Conservation (phyloP, 345 rosid species). For the Excoecaria cochinchinensis region DNA sequence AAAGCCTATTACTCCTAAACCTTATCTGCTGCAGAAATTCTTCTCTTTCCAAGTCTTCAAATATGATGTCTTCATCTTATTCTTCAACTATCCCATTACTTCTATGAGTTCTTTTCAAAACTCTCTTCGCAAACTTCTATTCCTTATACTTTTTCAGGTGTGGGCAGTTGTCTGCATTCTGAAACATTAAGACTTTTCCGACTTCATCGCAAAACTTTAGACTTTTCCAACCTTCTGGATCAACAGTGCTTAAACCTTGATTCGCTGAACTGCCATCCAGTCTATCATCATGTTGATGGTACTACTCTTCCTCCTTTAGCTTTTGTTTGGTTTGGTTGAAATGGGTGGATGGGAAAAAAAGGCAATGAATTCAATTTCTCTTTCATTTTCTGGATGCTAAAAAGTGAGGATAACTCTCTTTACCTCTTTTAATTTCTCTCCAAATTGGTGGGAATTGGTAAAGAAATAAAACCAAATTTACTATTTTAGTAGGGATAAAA, state of each 20-base stretch:
- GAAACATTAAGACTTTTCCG: neutral
- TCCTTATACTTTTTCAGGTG: neutral
- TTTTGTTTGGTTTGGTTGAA: no score
- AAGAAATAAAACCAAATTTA: no score
- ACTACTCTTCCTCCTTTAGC: neutral
- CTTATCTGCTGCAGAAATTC: neutral
- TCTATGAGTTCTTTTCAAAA: neutral
- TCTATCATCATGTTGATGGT: neutral
- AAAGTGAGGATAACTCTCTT: no score
- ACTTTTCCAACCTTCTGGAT: neutral
- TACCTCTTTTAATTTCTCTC: no score
- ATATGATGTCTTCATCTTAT: neutral
- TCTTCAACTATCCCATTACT: neutral
- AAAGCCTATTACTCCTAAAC: neutral
- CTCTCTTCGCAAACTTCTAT: neutral
- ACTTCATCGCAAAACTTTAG: neutral
- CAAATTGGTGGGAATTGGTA: no score
- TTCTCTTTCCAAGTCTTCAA: neutral
- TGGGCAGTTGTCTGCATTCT: neutral
- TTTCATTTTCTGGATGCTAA: no score
- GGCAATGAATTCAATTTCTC: no score
- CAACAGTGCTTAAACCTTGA: neutral
- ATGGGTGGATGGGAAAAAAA: no score
- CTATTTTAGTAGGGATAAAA: no score
- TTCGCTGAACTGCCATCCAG: neutral